These are phyloP conservation scores for Magnaporthiopsis poae DNA, from an alignment of 2,329 filamentous ascomycete species.

Conservation along the genomic window DNA sequence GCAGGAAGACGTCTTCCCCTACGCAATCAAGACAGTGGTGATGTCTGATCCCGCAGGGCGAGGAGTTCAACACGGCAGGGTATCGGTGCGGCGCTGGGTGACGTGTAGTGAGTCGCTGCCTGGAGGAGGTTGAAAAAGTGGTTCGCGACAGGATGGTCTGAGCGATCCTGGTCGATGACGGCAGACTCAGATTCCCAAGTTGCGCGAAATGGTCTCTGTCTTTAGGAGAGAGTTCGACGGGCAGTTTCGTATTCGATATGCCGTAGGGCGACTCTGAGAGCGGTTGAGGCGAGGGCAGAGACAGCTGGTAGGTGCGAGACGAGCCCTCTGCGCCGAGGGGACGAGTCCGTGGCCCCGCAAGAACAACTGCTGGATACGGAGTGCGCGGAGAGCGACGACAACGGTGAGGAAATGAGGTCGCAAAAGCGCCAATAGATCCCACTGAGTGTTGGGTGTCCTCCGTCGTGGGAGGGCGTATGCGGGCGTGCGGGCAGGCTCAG, in stretches of 20 bases:
- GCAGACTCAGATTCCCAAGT: not conserved
- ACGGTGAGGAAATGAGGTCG: not conserved
- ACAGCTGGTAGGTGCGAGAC: not conserved
- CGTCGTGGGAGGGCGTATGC: not conserved
- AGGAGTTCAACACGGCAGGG: not conserved
- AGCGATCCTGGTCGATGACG: not conserved
- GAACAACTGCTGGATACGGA: not conserved
- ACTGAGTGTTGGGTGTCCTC: not conserved
- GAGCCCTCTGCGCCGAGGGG: not conserved
- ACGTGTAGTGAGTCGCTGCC: not conserved
- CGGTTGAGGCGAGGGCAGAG: not conserved
- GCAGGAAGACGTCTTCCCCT: constrained; percentile 10
- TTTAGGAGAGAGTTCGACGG: not conserved
- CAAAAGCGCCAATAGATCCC: not conserved
- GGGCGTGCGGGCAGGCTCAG: not conserved
- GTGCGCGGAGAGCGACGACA: not conserved
- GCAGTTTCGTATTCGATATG: not conserved
- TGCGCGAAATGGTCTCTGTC: not conserved
- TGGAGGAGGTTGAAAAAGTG: not conserved
- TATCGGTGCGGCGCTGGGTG: not conserved
- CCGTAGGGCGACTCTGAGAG: not conserved
- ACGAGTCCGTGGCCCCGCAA: not conserved
- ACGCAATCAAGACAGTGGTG: not conserved
- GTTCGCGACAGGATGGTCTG: not conserved
- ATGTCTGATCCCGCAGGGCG: constrained; percentile 1